Percentiles rank a stretch among this genome's conserved stretches.
These are phyloP conservation scores for Trichaptum fuscoviolaceum DNA, from an alignment of 768 basidiomycete species.

Conservation along the genomic window DNA sequence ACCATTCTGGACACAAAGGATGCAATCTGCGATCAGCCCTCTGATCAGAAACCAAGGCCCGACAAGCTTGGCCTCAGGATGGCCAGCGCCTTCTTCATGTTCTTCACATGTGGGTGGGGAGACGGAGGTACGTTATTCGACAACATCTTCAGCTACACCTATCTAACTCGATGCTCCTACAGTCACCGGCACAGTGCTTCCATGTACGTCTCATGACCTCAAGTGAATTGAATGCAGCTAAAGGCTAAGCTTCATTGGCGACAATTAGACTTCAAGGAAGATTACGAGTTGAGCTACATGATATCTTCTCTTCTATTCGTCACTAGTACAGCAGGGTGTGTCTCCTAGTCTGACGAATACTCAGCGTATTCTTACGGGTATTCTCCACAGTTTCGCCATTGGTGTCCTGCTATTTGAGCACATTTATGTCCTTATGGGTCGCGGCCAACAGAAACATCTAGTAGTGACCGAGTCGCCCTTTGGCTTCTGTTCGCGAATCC, in stretches of 20 bases:
- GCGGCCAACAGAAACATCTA: slow-evolving; percentile 19
- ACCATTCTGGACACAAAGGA: background rate
- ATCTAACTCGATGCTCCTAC: slow-evolving; percentile 1
- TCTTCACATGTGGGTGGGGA: slow-evolving; percentile 51
- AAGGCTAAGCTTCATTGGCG: background rate
- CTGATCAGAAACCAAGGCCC: background rate
- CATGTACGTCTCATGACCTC: slow-evolving; percentile 31
- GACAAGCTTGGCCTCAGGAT: slow-evolving; percentile 20
- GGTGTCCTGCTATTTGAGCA: slow-evolving; percentile 47
- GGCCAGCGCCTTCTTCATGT: slow-evolving; percentile 30
- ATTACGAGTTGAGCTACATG: slow-evolving; percentile 45
- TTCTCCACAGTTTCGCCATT: slow-evolving; percentile 33
- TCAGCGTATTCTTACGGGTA: background rate
- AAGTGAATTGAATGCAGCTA: background rate
- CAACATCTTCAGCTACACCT: slow-evolving; percentile 12
- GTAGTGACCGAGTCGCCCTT: slow-evolving; percentile 9
- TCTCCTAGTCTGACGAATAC: slow-evolving; percentile 6
- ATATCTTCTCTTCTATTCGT: slow-evolving; percentile 49
- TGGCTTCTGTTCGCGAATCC: slow-evolving; percentile 21
- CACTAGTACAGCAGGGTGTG: slow-evolving; percentile 45
- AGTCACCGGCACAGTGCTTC: slow-evolving; percentile 56
- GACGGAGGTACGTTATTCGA: slow-evolving; percentile 35
- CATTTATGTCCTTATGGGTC: slow-evolving; percentile 37
- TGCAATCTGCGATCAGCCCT: background rate
- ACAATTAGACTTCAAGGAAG: slow-evolving; percentile 40